Evolutionary conservation across 2,329 filamentous ascomycete species (phyloP), one percentile per base, ranked within the genome.

Genomic region (Alternaria arbusti): DNA sequence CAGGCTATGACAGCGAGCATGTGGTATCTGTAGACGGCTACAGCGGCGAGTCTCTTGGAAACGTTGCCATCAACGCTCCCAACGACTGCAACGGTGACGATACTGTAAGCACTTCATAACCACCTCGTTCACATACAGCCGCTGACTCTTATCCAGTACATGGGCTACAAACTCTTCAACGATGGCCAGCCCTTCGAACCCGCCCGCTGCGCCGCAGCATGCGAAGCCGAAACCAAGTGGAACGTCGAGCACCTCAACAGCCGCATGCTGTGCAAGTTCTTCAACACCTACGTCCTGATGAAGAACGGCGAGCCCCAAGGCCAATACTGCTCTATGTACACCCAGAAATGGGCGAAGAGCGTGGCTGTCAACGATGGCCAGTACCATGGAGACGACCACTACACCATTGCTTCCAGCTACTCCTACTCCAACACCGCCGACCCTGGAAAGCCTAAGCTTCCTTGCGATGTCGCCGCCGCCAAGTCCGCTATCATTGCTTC

Each of bases 341-440:
- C 54, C 26, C 40, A 56, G 26, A 30, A 20, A 4, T 56, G 54
- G 54, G 54, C 26, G 7, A 30, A 13, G 40, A 17, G 15, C 15
- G 17, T 28, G 3, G 54, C 54, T 7, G 26, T 32, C 43, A 56
- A 56, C n/a, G 25, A 56, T 22, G 54, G 54, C 12, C 40, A 46
- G 17, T 56, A 43, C 36, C 40, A 43, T 32, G 54, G 54, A 9
- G 54, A 56, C 9, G 54, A 56, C 54, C 54, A 56, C 40, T 56
- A 56, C 54, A 56, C 54, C 3, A 56, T 56, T 17, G 25, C 43
- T 4, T 45, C 23, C 26, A 45, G 40, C 23, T 46, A 46, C 25
- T 45, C 43, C 9, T 56, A 28, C 25, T 30, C 25, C 40, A 56
- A 56, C 25, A 46, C 43, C 7, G 45, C 54, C 2, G 32, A 54